phyloP scores from a whole-genome alignment of 139 green algal species.

The Chlamydomonas eustigma region DNA sequence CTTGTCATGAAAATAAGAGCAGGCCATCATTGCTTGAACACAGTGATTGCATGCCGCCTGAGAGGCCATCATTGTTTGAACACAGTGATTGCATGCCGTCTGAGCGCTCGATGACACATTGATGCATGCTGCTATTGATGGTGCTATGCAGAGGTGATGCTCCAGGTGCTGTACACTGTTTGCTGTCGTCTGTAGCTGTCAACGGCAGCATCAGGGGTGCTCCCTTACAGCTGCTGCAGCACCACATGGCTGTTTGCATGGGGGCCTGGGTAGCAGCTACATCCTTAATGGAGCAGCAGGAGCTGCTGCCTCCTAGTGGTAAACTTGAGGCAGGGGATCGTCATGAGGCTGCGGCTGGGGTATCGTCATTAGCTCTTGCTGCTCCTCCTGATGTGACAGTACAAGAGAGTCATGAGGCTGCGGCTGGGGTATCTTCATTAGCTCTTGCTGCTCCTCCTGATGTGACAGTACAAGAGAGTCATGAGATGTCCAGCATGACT shows the following conservation, averaged over 20 bases:
- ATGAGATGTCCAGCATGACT: no score
- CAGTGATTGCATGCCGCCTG: no score
- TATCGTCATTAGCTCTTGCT: not conserved
- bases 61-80: no score
- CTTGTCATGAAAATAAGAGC: no score
- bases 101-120: no score
- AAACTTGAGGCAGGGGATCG: not conserved
- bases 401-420: not conserved
- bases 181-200: not conserved
- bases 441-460: not conserved
- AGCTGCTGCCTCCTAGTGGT: no score
- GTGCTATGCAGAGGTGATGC: not conserved
- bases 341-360: not conserved
- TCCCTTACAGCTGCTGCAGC: conserved; percentile 5
- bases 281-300: no score
- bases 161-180: not conserved
- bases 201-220: not conserved
- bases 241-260: not conserved
- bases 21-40: no score
- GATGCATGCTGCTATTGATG: no score
- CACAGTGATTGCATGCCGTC: no score
- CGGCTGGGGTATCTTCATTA: not conserved
- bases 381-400: not conserved
- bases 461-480: not conserved
- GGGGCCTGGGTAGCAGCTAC: not conserved